Evolutionary conservation across 495 filamentous ascomycete species (phyloP), one percentile per base, ranked within the genome.

Genomic region (Annulohypoxylon nitens): DNA sequence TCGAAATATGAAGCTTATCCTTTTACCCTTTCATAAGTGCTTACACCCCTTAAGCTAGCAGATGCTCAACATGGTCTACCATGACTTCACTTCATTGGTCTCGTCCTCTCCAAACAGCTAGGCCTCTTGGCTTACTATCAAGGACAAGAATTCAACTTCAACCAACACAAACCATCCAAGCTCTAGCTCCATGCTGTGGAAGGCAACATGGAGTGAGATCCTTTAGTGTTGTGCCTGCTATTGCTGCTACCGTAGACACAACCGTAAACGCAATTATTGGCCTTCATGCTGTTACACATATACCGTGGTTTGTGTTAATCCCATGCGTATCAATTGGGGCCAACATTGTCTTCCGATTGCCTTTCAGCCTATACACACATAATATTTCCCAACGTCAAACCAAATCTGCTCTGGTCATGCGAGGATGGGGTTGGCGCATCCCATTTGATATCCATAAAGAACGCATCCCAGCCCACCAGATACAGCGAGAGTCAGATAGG

Each of bases 251-350:
- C 36, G 59, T 91, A 50, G 78, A 85, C 37, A 73, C 80, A 67
- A 86, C 91, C 16, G 84, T 90, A 36, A 74, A 80, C 58, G 74
- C 90, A 48, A 81, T 96, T 57, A 81, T 89, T n/a, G 73, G 80
- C 48, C 74, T 95, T 2, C 93, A 96, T 78, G 73, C 76, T 34
- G 12, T 82, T 71, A 88, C 87, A 26, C 82, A 84, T 51, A 85
- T 92, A 2, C 88, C 93, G 68, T 97, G 93, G 93, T 89, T 79
- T 54, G 74, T 87, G 8, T 86, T 89, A 26, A 87, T 97, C 61
- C 93, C 94, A 0, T 83, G 92, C 61, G 84, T 92, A 0, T 91
- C 93, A 1, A 61, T 93, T 2, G 41, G 87, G 53, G 81, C 95
- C 55, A 90, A 90, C 62, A 82, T 85, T 34, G 58, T 82, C 36